phyloP scores from a whole-genome alignment of 2,329 filamentous ascomycete species.

The Triangularia verruculosa region DNA sequence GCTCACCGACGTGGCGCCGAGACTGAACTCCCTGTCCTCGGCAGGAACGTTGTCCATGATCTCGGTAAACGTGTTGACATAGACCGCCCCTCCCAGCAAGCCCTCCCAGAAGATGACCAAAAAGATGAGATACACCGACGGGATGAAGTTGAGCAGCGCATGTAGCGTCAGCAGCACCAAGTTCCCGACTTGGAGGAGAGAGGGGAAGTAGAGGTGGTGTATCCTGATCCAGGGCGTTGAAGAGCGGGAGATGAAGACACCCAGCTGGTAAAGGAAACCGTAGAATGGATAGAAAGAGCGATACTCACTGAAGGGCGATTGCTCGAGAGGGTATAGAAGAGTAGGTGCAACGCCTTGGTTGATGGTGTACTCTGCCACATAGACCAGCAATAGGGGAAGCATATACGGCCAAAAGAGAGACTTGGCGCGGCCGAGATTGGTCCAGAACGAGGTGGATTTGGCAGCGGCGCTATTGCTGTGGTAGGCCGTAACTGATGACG shows the following conservation, averaged over 20 bases:
- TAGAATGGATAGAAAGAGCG: slow-evolving; percentile 94
- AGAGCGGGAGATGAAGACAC: slow-evolving; percentile 91
- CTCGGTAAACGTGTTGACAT: slow-evolving; percentile 93
- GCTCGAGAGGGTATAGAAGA: slow-evolving; percentile 74
- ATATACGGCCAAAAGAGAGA: slow-evolving; percentile 77
- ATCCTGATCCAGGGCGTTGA: slow-evolving; percentile 85
- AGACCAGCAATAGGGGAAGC: slow-evolving; percentile 87
- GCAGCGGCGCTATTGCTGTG: slow-evolving; percentile 40
- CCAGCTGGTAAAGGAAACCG: slow-evolving; percentile 88
- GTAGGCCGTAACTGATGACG: slow-evolving; percentile 24
- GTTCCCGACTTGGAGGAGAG: slow-evolving; percentile 78
- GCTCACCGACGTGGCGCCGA: slow-evolving; percentile 86
- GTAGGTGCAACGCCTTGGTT: slow-evolving; percentile 93
- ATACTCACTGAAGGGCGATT: slow-evolving; percentile 75
- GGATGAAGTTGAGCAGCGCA: slow-evolving; percentile 76
- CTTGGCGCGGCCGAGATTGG: slow-evolving; percentile 63
- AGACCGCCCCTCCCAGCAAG: slow-evolving; percentile 83
- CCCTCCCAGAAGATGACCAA: slow-evolving; percentile 91
- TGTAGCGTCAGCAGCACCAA: slow-evolving; percentile 71
- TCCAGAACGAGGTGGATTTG: slow-evolving; percentile 37
- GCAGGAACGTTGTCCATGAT: slow-evolving; percentile 79
- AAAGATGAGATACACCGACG: slow-evolving; percentile 83
- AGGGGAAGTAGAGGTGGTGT: slow-evolving; percentile 76
- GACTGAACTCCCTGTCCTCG: slow-evolving; percentile 83
- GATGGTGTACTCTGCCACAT: slow-evolving; percentile 94